These are phyloP conservation scores for Basipetospora sp. DNA, from an alignment of 2,329 filamentous ascomycete species.

Conservation along the genomic window DNA sequence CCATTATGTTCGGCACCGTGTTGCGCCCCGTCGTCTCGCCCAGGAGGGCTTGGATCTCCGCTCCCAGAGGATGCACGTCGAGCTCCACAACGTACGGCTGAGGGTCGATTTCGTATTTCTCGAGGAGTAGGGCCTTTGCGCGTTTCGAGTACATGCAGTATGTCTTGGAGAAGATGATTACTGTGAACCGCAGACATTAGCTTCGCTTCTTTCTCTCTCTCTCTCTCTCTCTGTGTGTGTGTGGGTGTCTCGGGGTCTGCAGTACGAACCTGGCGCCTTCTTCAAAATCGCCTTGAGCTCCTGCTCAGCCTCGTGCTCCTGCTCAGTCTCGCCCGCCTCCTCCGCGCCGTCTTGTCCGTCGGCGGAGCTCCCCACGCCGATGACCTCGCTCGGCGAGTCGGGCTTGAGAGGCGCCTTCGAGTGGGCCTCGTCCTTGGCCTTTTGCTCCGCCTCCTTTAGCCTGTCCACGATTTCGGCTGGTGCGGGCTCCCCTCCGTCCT, in stretches of 20 bases:
- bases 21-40: conserved; percentile 58
- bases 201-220: neutral
- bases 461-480: conserved; percentile 39
- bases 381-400: conserved; percentile 40
- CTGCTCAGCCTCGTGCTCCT: conserved; percentile 49
- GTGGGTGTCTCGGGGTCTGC: neutral
- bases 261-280: conserved; percentile 58
- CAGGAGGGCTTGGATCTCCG: conserved; percentile 56
- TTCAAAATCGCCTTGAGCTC: conserved; percentile 71
- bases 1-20: conserved; percentile 84
- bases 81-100: conserved; percentile 80
- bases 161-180: conserved; percentile 90
- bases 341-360: conserved; percentile 32
- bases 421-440: conserved; percentile 54
- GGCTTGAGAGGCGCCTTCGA: conserved; percentile 48
- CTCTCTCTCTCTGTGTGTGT: neutral
- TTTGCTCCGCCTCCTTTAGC: conserved; percentile 52
- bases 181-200: conserved; percentile 26
- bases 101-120: conserved; percentile 71
- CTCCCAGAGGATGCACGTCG: conserved; percentile 64
- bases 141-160: conserved; percentile 78
- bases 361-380: conserved; percentile 45
- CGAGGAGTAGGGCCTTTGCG: conserved; percentile 72
- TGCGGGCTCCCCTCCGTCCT: conserved; percentile 17
- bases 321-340: conserved; percentile 33